Percentiles rank a stretch among this genome's conserved stretches.
Evolutionary conservation across 2,329 filamentous ascomycete genomes (phyloP).

Genomic region (Colletotrichum sp.): DNA sequence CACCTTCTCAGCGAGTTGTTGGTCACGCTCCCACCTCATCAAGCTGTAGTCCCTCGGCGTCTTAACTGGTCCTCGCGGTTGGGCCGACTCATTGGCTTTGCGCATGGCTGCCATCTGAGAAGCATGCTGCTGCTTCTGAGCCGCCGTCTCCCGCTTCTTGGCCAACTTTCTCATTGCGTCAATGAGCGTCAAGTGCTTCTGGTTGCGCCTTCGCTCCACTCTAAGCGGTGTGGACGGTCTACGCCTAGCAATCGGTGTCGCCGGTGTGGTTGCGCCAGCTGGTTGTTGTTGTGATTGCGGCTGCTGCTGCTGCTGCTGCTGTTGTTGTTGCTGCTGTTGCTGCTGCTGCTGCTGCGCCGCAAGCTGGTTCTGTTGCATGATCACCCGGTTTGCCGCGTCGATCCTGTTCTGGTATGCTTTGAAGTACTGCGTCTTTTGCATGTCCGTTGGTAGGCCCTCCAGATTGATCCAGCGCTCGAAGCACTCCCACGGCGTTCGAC

Average conservation of each 20-base stretch:
- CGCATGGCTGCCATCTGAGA: constrained; percentile 79
- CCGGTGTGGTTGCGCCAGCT: constrained; percentile 40
- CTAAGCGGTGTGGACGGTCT: constrained; percentile 80
- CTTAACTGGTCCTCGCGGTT: constrained; percentile 60
- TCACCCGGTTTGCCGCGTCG: constrained; percentile 61
- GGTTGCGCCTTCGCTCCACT: constrained; percentile 85
- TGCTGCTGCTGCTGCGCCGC: constrained; percentile 52
- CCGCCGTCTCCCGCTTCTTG: constrained; percentile 86
- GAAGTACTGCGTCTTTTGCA: constrained; percentile 96
- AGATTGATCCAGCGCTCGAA: constrained; percentile 96
- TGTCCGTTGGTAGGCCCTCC: constrained; percentile 88
- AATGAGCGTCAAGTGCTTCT: constrained; percentile 86
- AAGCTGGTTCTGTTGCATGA: constrained; percentile 58
- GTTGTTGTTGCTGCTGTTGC: constrained; percentile 52
- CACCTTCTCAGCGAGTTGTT: constrained; percentile 67
- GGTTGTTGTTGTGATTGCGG: constrained; percentile 57
- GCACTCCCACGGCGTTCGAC: constrained; percentile 96
- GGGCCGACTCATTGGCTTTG: constrained; percentile 73
- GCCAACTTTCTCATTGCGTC: constrained; percentile 95
- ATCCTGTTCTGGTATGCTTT: constrained; percentile 70
- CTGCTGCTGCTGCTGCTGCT: constrained; percentile 42
- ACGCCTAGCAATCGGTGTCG: constrained; percentile 60
- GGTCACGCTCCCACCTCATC: constrained; percentile 85
- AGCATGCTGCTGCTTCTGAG: constrained; percentile 87
- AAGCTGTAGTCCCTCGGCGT: constrained; percentile 92